Evolutionary conservation across 495 filamentous ascomycete genomes (phyloP), one percentile per base, ranked within the genome.

Genomic region (Evernia prunastri): DNA sequence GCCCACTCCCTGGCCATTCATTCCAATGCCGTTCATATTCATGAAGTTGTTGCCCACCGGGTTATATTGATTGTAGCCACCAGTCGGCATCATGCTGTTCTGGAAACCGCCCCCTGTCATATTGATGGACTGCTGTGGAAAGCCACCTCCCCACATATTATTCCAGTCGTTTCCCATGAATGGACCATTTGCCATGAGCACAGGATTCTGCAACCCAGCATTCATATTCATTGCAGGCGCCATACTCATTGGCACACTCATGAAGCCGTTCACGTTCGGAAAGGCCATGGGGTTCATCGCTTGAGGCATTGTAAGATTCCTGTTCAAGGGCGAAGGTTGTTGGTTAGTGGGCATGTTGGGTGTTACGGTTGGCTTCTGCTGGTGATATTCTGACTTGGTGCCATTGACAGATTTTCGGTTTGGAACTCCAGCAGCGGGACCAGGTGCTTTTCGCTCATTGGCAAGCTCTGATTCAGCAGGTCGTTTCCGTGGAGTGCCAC

Each of bases 401-500:
- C 57, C 54, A n/a, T 68, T 69, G 33, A 61, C 69, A 53, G 65
- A 20, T 18, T 66, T 69, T 59, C 67, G 61, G n/a, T 63, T 68
- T 29, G 58, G 67, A n/a, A 68, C n/a, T 8, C 61, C 60, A 25
- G 63, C 63, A 23, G 54, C 61, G 31, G 65, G 67, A 23, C 75
- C 80, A 57, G 86, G 84, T 40, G 86, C 82, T 59, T 83, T 83
- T 70, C 85, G 86, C 40, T 84, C 79, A 68, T 87, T 88, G 53
- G 81, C 79, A 31, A 87, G 75, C 4, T 86, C 76, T 49, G 91
- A 87, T 51, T 96, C 89, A 42, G 91, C 91, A 15, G 87, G 81
- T 20, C 94, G 86, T 71, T 69, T 35, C 62, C 63, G n/a, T 25
- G 57, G 51, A 45, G 27, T 29, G 58, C 33, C 31, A 10, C 23